Evolutionary conservation across 129 eudicot species (phyloP).

Genomic region (Sambucus nigra): DNA sequence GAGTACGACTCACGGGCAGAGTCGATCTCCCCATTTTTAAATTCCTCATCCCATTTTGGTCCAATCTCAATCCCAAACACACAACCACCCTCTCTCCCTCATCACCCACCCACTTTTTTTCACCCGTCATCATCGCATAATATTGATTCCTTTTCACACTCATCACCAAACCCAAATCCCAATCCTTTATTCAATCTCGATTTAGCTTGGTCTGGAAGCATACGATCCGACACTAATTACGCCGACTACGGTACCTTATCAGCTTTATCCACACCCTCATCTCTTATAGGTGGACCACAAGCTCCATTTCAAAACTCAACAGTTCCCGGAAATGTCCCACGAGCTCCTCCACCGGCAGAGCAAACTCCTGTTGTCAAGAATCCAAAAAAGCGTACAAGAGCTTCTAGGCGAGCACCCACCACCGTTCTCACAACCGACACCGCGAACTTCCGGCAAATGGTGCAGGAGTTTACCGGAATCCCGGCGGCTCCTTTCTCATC

Average conservation of each 20-base stretch:
- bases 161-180: conserved; percentile 16
- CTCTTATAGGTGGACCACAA: conserved; percentile 1
- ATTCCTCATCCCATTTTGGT: conserved; percentile 20
- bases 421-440: conserved; percentile 84
- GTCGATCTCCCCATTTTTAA: conserved; percentile 35
- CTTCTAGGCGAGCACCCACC: conserved; percentile 91
- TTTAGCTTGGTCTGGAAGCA: conserved; percentile 34
- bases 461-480: conserved; percentile 89
- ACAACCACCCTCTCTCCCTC: too few relatives aligned
- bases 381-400: conserved; percentile 72
- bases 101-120: conserved; percentile 21
- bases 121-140: conserved; percentile 17
- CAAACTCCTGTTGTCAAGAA: conserved; percentile 25
- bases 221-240: conserved; percentile 16
- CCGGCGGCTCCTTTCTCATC: conserved; percentile 64
- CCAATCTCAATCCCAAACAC: too few relatives aligned
- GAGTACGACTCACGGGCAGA: not conserved
- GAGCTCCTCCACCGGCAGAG: conserved; percentile 10
- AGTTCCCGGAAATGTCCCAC: not conserved
- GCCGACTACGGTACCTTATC: not conserved
- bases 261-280: conserved; percentile 3
- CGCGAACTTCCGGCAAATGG: conserved; percentile 77
- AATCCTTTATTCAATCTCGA: conserved; percentile 25
- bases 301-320: conserved; percentile 19
- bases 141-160: conserved; percentile 22